Evolutionary conservation across 139 green algal species (phyloP).

Genomic region (Coccomyxa sp.): DNA sequence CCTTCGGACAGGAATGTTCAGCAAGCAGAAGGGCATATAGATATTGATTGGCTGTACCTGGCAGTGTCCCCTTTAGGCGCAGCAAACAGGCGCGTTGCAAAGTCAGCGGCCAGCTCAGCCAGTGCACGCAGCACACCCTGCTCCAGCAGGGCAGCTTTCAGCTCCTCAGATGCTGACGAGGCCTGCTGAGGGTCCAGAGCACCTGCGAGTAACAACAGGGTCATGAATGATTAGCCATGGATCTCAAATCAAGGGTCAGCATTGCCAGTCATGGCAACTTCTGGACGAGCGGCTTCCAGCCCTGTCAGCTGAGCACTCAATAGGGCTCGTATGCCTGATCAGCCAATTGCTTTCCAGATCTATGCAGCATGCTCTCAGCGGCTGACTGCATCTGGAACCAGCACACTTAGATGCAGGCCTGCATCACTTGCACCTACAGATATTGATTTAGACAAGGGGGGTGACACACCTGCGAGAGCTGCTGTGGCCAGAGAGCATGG

Average conservation of each 20-base stretch:
- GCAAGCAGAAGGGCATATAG: not conserved
- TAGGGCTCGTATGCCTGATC: no score
- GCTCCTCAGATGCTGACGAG: conserved; percentile 3
- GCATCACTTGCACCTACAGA: no score
- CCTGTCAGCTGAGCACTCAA: not conserved
- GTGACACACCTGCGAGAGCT: not conserved
- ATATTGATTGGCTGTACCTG: not conserved
- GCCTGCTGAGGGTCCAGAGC: conserved; percentile 3
- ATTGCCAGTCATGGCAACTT: not conserved
- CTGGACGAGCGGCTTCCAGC: not conserved
- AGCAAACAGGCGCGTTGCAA: not conserved
- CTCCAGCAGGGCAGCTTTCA: conserved; percentile 10
- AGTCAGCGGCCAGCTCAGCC: not conserved
- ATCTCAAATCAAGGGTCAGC: not conserved
- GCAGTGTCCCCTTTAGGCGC: not conserved
- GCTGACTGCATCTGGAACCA: not conserved
- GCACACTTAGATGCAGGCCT: not conserved
- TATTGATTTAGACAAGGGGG: not conserved
- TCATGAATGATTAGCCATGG: not conserved
- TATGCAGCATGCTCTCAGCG: no score
- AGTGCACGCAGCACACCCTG: conserved; percentile 2
- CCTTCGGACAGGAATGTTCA: not conserved
- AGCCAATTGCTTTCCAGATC: no score
- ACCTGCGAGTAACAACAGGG: not conserved
- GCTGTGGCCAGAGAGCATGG: not conserved